Evolutionary conservation across 768 basidiomycete genomes (phyloP).

Genomic region (Leccinum variicolor): DNA sequence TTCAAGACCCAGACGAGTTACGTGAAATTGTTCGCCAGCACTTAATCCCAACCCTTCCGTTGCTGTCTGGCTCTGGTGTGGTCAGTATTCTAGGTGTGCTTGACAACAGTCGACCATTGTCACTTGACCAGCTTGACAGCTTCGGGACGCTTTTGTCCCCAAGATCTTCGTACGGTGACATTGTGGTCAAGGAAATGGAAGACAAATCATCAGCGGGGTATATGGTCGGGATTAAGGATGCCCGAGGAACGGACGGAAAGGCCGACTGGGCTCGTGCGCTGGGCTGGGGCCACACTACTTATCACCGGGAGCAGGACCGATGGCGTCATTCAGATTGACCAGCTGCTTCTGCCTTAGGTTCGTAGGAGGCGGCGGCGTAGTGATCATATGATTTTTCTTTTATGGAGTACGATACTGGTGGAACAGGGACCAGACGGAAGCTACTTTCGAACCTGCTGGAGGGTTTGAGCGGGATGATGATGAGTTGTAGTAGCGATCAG

Average conservation of each 20-base stretch:
- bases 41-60: slow-evolving; percentile 52
- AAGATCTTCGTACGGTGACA: slow-evolving; percentile 68
- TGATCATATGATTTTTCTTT: slow-evolving; percentile 67
- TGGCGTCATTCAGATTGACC: slow-evolving; percentile 87
- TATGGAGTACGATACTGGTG: slow-evolving; percentile 68
- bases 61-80: slow-evolving; percentile 19
- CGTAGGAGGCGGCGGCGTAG: slow-evolving; percentile 55
- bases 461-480: slow-evolving; percentile 64
- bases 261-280: slow-evolving; percentile 64
- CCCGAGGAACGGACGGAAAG: slow-evolving; percentile 59
- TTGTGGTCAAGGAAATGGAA: slow-evolving; percentile 65
- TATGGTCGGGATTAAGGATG: slow-evolving; percentile 72
- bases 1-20: slow-evolving; percentile 51
- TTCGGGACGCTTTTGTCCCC: slow-evolving; percentile 77
- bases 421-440: slow-evolving; percentile 73
- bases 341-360: slow-evolving; percentile 77
- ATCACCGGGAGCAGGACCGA: slow-evolving; percentile 64
- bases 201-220: slow-evolving; percentile 42
- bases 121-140: slow-evolving; percentile 64
- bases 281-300: slow-evolving; percentile 73
- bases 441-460: slow-evolving; percentile 87
- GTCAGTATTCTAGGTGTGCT: slow-evolving; percentile 33
- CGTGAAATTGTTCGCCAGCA: slow-evolving; percentile 71
- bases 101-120: slow-evolving; percentile 71
- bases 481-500: slow-evolving; percentile 24